Base-by-base conservation (phyloP, 805 yeast species). In the Yamadazyma endophytica region DNA sequence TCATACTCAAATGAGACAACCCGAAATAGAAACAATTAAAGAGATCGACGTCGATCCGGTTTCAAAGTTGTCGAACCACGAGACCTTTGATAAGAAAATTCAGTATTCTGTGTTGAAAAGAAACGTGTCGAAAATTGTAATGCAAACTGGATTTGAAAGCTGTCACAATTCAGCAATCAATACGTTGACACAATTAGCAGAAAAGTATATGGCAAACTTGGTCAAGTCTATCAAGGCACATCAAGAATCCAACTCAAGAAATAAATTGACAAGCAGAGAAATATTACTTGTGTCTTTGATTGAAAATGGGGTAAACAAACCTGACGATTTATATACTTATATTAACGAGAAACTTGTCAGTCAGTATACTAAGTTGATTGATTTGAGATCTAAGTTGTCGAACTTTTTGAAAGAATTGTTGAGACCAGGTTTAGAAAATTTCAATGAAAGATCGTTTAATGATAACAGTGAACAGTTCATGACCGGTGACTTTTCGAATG, bases 381-480 rank as follows among this genome's bases (percentile, higher is more conserved):
- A 85, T 35, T 67, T 89, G 33, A 76, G 79, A 34, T 44, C 46
- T 19, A 85, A 84, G 43, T 60, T 92, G 35, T 77, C 85, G 9
- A 60, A 61, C 22, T 84, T 88, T 52, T 64, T 92, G 46, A 84
- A 81, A 38, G 95, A 84, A 17, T 61, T 89, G 37, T 66, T 92
- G 33, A 71, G 96, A 35, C 99, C 99, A 1, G 76, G 79, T 4
- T 63, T 75, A 35, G 82, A 79, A 46, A 87, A 82, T 38, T 61
- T 81, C 42, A 79, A 73, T 31, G 97, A 89, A 49, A 71, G 74
- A 32, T 82, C 78, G 42, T 92, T 92, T 55, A 77, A 66, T 22
- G 98, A 94, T 51, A 85, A 87, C 48, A 82, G 95, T 47, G 97
- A 92, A 42, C 96, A 90, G 56, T 92, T 89, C 52, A 60, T 90